Conservation (phyloP, 768 basidiomycete genomes). For the Paxillus involutus region DNA sequence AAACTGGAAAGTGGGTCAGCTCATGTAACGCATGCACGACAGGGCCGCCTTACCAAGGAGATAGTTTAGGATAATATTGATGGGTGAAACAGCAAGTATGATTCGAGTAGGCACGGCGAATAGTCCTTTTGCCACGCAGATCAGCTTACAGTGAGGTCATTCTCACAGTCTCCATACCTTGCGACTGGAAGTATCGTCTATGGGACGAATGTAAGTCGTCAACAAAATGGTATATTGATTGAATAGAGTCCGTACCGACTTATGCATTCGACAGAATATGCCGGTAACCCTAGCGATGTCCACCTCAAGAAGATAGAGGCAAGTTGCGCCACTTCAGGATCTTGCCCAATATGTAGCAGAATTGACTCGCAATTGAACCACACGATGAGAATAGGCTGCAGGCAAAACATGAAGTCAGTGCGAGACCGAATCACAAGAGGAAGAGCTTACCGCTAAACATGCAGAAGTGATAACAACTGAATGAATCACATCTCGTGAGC, state of each 20-base stretch:
- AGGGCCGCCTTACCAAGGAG: conserved; percentile 55
- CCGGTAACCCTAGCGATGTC: conserved; percentile 76
- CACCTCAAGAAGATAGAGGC: conserved; percentile 74
- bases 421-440: neutral
- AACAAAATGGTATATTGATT: too few relatives aligned
- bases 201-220: neutral
- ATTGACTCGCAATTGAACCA: conserved; percentile 63
- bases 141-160: conserved; percentile 20
- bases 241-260: conserved; percentile 35
- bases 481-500: neutral
- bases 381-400: conserved; percentile 52
- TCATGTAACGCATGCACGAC: conserved; percentile 7
- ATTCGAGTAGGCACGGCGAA: conserved; percentile 87
- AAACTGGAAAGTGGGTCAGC: conserved; percentile 68
- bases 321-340: conserved; percentile 73
- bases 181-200: conserved; percentile 66
- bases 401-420: neutral
- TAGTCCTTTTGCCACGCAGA: conserved; percentile 46
- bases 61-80: conserved; percentile 83
- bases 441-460: conserved; percentile 57
- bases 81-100: conserved; percentile 76
- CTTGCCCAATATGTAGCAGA: conserved; percentile 67
- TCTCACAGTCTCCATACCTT: conserved; percentile 59
- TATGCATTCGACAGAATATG: conserved; percentile 54
- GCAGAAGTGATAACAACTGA: conserved; percentile 34